Percentiles rank a stretch among this genome's conserved stretches.
phyloP scores from a whole-genome alignment of 306 rosid genomes.

The Castanospermum australe region DNA sequence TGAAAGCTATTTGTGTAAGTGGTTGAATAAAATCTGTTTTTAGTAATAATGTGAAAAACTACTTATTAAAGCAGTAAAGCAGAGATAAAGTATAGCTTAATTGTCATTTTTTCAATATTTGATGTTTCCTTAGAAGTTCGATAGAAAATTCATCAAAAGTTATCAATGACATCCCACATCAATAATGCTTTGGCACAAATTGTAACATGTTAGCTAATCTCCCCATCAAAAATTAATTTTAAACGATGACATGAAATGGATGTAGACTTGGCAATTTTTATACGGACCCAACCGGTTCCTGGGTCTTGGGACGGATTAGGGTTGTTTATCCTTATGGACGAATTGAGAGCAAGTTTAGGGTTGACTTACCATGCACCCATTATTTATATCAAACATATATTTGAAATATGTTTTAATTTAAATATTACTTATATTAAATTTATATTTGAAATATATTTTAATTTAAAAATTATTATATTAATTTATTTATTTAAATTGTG shows the following conservation, averaged over 20 bases:
- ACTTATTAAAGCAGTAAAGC: constrained; percentile 2
- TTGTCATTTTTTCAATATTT: not conserved
- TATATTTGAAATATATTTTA: too few relatives aligned
- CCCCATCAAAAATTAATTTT: not conserved
- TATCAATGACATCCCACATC: not conserved
- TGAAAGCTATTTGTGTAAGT: not conserved
- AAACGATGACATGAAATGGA: not conserved
- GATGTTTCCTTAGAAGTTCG: not conserved
- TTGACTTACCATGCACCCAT: too few relatives aligned
- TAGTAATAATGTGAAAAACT: not conserved
- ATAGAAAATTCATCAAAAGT: not conserved
- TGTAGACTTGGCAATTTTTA: too few relatives aligned
- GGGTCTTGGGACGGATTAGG: too few relatives aligned
- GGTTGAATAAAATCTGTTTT: not conserved
- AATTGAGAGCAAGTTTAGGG: too few relatives aligned
- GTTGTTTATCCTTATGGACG: too few relatives aligned
- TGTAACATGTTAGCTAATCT: not conserved
- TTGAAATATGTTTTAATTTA: too few relatives aligned
- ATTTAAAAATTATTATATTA: too few relatives aligned
- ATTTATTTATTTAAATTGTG: too few relatives aligned
- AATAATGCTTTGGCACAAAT: constrained; percentile 7
- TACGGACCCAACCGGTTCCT: too few relatives aligned
- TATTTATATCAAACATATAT: too few relatives aligned
- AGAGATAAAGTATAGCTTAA: not conserved
- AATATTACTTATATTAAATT: too few relatives aligned